Evolutionary conservation across 2,329 filamentous ascomycete genomes (phyloP).

Genomic region (Bertia moriformis): DNA sequence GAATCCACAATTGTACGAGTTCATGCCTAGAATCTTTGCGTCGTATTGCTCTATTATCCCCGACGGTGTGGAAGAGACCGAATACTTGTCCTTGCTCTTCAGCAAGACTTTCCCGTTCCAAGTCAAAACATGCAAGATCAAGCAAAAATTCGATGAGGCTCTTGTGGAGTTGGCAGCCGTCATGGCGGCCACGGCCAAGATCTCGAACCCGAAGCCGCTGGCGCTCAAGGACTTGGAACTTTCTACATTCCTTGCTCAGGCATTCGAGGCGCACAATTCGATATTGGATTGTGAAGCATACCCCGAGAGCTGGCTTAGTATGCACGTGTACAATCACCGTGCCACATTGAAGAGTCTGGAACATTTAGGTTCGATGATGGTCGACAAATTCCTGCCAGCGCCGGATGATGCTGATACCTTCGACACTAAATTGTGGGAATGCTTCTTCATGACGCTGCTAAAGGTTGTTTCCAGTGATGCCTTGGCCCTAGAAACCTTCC

Average conservation of each 20-base stretch:
- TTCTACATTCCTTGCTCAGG: slow-evolving; percentile 60
- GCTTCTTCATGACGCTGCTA: slow-evolving; percentile 79
- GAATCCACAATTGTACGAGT: slow-evolving; percentile 69
- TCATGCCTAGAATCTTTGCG: slow-evolving; percentile 79
- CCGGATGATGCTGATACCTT: slow-evolving; percentile 86
- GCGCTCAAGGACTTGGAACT: slow-evolving; percentile 42
- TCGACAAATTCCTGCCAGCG: slow-evolving; percentile 72
- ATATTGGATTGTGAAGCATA: slow-evolving; percentile 83
- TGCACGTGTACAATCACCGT: slow-evolving; percentile 85
- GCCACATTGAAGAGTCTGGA: slow-evolving; percentile 76
- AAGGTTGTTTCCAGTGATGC: slow-evolving; percentile 80
- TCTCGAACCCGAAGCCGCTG: slow-evolving; percentile 59
- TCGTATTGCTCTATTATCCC: slow-evolving; percentile 63
- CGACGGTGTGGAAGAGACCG: slow-evolving; percentile 27
- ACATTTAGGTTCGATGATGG: slow-evolving; percentile 63
- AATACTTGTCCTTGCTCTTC: slow-evolving; percentile 73
- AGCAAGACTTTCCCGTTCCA: slow-evolving; percentile 83
- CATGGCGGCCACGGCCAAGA: slow-evolving; percentile 66
- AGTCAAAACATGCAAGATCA: slow-evolving; percentile 47
- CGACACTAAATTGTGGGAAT: slow-evolving; percentile 84
- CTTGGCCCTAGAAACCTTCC: slow-evolving; percentile 84
- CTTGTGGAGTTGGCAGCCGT: slow-evolving; percentile 80
- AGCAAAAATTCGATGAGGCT: slow-evolving; percentile 62
- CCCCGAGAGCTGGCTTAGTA: slow-evolving; percentile 76
- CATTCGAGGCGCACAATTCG: slow-evolving; percentile 73